Evolutionary conservation across 768 basidiomycete genomes (phyloP).

Genomic region (Rhizopogon vesiculosus): DNA sequence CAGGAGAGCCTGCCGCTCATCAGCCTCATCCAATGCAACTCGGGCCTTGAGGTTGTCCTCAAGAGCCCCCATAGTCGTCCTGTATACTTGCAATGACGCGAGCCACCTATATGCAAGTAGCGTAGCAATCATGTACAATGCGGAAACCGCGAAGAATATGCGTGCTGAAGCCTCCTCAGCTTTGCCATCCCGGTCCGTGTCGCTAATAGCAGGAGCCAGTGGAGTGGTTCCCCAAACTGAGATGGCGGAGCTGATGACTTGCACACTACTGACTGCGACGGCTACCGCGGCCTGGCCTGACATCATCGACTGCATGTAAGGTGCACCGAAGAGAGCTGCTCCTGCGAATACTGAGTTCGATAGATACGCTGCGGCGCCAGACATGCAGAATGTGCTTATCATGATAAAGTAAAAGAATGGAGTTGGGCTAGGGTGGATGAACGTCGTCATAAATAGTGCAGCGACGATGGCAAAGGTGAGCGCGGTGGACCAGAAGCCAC

Average conservation of each 20-base stretch:
- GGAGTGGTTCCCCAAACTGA: constrained; percentile 47
- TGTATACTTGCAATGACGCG: constrained; percentile 54
- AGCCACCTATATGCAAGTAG: constrained; percentile 55
- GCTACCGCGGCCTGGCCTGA: constrained; percentile 85
- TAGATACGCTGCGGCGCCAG: constrained; percentile 65
- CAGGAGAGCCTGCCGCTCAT: constrained; percentile 32
- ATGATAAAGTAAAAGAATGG: constrained; percentile 66
- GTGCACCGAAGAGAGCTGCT: constrained; percentile 75
- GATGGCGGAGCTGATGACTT: constrained; percentile 58
- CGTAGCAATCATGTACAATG: constrained; percentile 55
- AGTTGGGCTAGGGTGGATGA: constrained; percentile 45
- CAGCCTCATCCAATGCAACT: constrained; percentile 14
- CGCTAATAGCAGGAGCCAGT: constrained; percentile 11
- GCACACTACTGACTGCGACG: constrained; percentile 74
- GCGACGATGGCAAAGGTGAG: constrained; percentile 48
- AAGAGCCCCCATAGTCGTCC: constrained; percentile 42
- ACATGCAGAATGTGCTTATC: constrained; percentile 53
- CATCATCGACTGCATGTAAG: constrained; percentile 70
- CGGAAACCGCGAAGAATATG: constrained; percentile 69
- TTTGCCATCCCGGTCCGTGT: constrained; percentile 28
- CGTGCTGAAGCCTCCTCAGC: constrained; percentile 69
- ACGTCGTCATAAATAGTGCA: constrained; percentile 63
- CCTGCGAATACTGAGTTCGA: constrained; percentile 75
- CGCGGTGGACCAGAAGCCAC: constrained; percentile 49
- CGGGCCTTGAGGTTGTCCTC: constrained; percentile 31